These are phyloP conservation scores for Evernia prunastri DNA, from an alignment of 495 filamentous ascomycete species.

Conservation along the genomic window DNA sequence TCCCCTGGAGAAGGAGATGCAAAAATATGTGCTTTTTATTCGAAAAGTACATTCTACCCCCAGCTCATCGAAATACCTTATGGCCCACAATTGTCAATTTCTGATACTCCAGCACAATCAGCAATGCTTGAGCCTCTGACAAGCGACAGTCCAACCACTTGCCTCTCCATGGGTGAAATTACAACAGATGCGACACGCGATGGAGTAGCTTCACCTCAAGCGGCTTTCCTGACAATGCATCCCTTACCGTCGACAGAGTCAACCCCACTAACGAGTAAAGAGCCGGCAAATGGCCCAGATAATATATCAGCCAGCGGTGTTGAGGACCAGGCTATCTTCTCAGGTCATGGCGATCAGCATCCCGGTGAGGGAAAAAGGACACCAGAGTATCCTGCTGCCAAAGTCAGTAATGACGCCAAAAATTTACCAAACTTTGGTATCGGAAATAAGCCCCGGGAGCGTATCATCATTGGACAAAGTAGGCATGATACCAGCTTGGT, in stretches of 20 bases:
- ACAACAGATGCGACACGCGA: not conserved
- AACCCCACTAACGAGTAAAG: not conserved
- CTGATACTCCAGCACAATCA: not conserved
- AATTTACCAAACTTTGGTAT: not conserved
- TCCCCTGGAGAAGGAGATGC: not conserved
- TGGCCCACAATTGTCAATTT: not conserved
- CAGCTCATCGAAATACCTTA: not conserved
- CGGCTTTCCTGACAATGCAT: not conserved
- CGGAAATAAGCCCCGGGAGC: not conserved
- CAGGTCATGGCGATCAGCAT: not conserved
- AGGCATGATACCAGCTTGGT: not conserved
- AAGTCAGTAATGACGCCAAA: not conserved
- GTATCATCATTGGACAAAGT: not conserved
- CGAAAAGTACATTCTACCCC: not conserved
- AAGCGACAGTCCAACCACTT: not conserved
- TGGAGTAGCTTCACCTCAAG: not conserved
- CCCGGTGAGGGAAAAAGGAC: not conserved
- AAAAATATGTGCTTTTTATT: not conserved
- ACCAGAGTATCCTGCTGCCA: not conserved
- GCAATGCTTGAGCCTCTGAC: not conserved
- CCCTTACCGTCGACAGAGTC: not conserved
- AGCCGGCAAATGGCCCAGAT: not conserved
- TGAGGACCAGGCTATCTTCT: not conserved
- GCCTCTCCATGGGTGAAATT: not conserved
- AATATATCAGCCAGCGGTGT: not conserved